Conservation (phyloP, 2,329 filamentous ascomycete genomes). For the Alternaria burnsii region DNA sequence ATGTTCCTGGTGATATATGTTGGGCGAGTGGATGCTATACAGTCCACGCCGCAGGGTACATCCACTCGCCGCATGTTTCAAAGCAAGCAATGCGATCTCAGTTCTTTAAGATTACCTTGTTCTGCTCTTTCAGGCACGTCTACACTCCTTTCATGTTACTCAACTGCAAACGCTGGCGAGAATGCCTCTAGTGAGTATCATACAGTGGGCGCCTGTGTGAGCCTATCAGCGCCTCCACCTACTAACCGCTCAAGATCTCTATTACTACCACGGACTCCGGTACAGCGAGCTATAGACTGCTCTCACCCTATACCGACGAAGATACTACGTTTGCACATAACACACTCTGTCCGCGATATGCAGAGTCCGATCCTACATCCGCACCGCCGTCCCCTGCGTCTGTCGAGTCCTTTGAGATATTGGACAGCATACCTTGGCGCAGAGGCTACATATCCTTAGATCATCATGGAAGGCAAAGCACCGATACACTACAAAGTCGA, state of each 20-base stretch:
- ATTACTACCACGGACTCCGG: constrained; percentile 25
- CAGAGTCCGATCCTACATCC: constrained; percentile 40
- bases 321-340: constrained; percentile 33
- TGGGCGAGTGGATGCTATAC: constrained; percentile 37
- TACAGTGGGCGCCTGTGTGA: constrained; percentile 25
- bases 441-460: constrained; percentile 35
- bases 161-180: constrained; percentile 15
- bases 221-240: constrained; percentile 24
- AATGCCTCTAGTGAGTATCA: constrained; percentile 39
- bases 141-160: constrained; percentile 3
- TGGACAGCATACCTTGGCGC: constrained; percentile 46
- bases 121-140: constrained; percentile 16
- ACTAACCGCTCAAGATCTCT: constrained; percentile 33
- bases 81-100: constrained; percentile 25
- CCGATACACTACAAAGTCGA: constrained; percentile 16
- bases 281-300: constrained; percentile 33
- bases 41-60: constrained; percentile 28
- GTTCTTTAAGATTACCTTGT: constrained; percentile 22
- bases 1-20: constrained; percentile 16
- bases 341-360: constrained; percentile 44
- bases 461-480: neutral
- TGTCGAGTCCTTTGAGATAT: constrained; percentile 46
- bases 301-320: constrained; percentile 42
- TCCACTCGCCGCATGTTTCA: constrained; percentile 38
- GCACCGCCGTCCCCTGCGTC: constrained; percentile 48